Conservation (phyloP, 2,329 filamentous ascomycete species). For the Monosporascus ibericus region DNA sequence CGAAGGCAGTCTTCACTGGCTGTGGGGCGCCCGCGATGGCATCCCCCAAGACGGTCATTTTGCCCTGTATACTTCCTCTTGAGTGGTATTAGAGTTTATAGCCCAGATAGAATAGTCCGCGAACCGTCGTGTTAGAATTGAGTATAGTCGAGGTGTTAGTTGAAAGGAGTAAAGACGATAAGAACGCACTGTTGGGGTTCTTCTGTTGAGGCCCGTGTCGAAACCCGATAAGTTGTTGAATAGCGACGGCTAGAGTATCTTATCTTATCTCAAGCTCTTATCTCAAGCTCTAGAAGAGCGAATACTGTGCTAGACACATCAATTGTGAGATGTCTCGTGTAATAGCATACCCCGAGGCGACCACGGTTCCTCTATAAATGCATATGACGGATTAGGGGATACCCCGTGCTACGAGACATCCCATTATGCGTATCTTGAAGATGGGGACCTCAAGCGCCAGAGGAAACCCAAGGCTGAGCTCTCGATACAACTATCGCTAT, state of each 20-base stretch:
- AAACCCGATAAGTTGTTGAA: constrained; percentile 1
- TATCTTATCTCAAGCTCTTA: too few relatives aligned
- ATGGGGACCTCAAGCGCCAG: background rate
- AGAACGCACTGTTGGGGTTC: constrained; percentile 1
- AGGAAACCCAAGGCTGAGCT: background rate
- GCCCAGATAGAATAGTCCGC: background rate
- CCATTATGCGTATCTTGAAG: background rate
- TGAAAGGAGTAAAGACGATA: too few relatives aligned
- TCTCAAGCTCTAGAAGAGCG: too few relatives aligned
- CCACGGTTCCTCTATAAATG: too few relatives aligned
- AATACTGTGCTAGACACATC: too few relatives aligned
- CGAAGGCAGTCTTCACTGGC: constrained; percentile 39
- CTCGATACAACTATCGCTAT: background rate
- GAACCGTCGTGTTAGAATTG: background rate
- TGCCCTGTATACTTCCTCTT: background rate
- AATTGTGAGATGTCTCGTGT: too few relatives aligned
- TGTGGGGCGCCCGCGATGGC: constrained; percentile 36
- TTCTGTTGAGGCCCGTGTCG: constrained; percentile 2
- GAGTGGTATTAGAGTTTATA: background rate
- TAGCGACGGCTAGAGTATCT: background rate
- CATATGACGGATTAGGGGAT: too few relatives aligned
- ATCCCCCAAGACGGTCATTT: constrained; percentile 28
- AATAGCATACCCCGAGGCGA: too few relatives aligned
- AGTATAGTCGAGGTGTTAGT: background rate
- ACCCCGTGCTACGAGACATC: background rate